Percentiles rank a stretch among this genome's conserved stretches.
phyloP scores from a whole-genome alignment of 768 basidiomycete species.

The Boletus eberwhitei region DNA sequence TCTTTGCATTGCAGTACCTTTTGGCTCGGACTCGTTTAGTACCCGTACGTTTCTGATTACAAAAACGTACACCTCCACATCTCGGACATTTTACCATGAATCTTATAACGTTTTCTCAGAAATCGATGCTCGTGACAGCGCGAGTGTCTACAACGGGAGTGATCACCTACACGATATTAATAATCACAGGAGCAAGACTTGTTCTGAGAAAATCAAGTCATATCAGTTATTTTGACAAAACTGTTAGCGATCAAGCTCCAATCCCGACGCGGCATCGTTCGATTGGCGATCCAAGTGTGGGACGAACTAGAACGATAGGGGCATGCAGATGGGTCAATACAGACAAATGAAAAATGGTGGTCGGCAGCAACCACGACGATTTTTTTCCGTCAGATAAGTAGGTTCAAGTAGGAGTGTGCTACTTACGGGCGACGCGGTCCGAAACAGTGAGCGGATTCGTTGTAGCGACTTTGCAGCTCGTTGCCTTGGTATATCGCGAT shows the following conservation, averaged over 20 bases:
- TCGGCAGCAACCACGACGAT: too few relatives aligned
- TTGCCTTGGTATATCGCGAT: too few relatives aligned
- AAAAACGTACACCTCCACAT: background rate
- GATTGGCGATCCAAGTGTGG: background rate
- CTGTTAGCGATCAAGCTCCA: background rate
- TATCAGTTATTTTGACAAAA: too few relatives aligned
- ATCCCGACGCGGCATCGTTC: background rate
- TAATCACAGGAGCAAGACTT: background rate
- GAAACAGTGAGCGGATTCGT: background rate
- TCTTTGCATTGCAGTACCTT: background rate
- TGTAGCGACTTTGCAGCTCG: too few relatives aligned
- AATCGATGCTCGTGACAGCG: background rate
- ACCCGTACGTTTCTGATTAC: too few relatives aligned
- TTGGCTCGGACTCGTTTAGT: too few relatives aligned
- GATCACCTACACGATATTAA: background rate
- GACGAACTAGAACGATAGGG: background rate
- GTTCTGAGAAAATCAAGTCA: too few relatives aligned
- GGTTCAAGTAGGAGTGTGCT: too few relatives aligned
- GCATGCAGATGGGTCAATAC: too few relatives aligned
- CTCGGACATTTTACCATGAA: background rate
- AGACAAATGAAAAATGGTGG: too few relatives aligned
- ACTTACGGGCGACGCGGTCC: background rate
- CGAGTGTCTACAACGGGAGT: background rate
- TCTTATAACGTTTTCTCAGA: background rate
- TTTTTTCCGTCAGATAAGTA: too few relatives aligned